Base-by-base conservation (phyloP, 2,329 filamentous ascomycete species). In the Alternaria alternata region DNA sequence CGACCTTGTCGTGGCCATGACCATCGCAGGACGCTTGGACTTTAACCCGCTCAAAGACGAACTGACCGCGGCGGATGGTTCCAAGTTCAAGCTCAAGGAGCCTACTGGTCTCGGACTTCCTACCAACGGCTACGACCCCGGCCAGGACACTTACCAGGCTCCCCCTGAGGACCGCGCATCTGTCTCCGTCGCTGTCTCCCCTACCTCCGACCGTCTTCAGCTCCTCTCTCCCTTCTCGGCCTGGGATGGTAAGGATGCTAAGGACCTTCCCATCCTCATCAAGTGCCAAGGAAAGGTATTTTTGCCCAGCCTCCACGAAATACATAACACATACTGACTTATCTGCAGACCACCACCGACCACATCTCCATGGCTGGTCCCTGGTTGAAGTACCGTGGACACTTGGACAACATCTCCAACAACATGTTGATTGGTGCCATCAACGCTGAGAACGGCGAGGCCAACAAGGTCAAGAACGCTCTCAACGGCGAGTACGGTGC, bases 371-470 rank as follows among this genome's bases (percentile, higher is more conserved):
- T 96, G 92, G 94, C 93, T 70, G 93, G 94, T 69, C 93, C 94
- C 64, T 97, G 94, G 94, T 86, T 98, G 81, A 97, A 97, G 87
- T 98, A 97, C 88, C 93, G 94, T 87, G 94, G 94, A 65, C 94
- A 98, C 80, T 87, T 98, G 76, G 94, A 97, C 88, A 98, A 98
- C 88, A 97, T 98, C 84, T 97, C 94, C 79, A 97, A 98, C 89
- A 98, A 98, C 88, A 96, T 97, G 93, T 84, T 98, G 81, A 97
- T 98, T 74, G 94, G 94, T 84, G 95, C 95, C 76, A 92, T 93
- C 84, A 99, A 97, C 84, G 89, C 91, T 75, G 94, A 91, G 77
- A 99, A 98, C 83, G 93, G 90, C 62, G 93, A 98, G 86, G 94
- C 93, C 75, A 99, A 99, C 89, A 97, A 96, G 87, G 85, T 99